Evolutionary conservation across 306 rosid genomes (phyloP).

Genomic region (Dalbergia oliveri): DNA sequence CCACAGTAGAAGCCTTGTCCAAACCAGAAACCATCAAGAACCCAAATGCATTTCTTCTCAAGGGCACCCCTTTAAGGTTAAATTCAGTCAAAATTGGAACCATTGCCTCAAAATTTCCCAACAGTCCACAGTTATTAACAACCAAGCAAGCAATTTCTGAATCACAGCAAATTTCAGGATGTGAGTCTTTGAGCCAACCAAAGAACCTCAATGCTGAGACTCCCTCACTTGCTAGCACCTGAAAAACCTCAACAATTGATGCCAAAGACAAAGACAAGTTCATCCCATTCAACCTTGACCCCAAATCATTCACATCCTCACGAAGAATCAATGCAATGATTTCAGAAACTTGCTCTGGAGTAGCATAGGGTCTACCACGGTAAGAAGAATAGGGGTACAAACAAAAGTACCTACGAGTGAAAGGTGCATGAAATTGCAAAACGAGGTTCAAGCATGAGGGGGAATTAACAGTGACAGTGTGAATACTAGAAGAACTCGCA

Average conservation of each 20-base stretch:
- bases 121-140: slow-evolving; percentile 70
- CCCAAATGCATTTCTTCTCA: slow-evolving; percentile 60
- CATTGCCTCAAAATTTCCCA: slow-evolving; percentile 69
- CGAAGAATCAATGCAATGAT: slow-evolving; percentile 58
- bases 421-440: slow-evolving; percentile 11
- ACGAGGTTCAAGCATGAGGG: not conserved
- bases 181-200: slow-evolving; percentile 62
- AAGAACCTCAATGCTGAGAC: slow-evolving; percentile 66
- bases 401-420: slow-evolving; percentile 37
- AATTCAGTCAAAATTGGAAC: slow-evolving; percentile 56
- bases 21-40: slow-evolving; percentile 56
- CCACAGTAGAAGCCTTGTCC: slow-evolving; percentile 47
- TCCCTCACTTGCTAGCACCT: slow-evolving; percentile 48
- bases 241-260: slow-evolving; percentile 51
- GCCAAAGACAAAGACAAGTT: slow-evolving; percentile 55
- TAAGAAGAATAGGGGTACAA: slow-evolving; percentile 46
- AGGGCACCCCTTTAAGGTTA: slow-evolving; percentile 28
- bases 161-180: slow-evolving; percentile 46
- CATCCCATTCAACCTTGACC: slow-evolving; percentile 53
- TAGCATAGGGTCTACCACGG: slow-evolving; percentile 34
- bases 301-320: slow-evolving; percentile 59
- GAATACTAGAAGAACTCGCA: slow-evolving; percentile 29
- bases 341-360: slow-evolving; percentile 53
- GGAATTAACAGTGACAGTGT: not conserved
- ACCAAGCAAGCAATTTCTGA: slow-evolving; percentile 60